Conservation (phyloP, 495 filamentous ascomycete genomes). For the Xylaria bambusicola region DNA sequence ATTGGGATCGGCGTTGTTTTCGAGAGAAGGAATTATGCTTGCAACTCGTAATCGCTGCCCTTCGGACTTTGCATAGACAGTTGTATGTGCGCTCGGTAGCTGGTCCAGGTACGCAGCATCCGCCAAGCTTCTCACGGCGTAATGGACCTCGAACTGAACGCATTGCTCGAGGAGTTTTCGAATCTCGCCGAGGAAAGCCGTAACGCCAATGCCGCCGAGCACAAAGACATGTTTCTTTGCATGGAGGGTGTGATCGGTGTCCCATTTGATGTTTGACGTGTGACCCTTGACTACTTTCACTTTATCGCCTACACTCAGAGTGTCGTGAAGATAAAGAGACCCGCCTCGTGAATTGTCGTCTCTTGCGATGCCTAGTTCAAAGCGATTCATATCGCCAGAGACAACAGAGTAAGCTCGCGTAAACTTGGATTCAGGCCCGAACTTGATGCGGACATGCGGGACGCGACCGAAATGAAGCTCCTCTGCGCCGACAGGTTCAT, state of each 20-base stretch:
- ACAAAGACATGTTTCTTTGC: slow-evolving; percentile 40
- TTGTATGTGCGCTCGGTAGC: slow-evolving; percentile 22
- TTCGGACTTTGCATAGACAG: slow-evolving; percentile 28
- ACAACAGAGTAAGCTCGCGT: slow-evolving; percentile 44
- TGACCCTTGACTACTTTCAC: slow-evolving; percentile 45
- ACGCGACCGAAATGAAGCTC: slow-evolving; percentile 26
- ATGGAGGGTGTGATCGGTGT: slow-evolving; percentile 17
- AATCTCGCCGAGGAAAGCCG: slow-evolving; percentile 39
- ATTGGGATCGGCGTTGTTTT: slow-evolving; percentile 13
- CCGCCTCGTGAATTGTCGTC: slow-evolving; percentile 42
- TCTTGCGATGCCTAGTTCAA: slow-evolving; percentile 42
- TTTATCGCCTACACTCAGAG: slow-evolving; percentile 41
- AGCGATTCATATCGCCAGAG: slow-evolving; percentile 31
- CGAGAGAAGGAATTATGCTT: slow-evolving; percentile 20
- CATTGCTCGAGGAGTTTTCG: slow-evolving; percentile 25
- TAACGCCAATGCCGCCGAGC: slow-evolving; percentile 44
- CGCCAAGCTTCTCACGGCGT: slow-evolving; percentile 36
- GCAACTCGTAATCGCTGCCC: slow-evolving; percentile 22
- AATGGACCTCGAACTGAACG: slow-evolving; percentile 39
- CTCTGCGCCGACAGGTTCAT: slow-evolving; percentile 16
- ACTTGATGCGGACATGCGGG: slow-evolving; percentile 31
- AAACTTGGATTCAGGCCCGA: slow-evolving; percentile 29
- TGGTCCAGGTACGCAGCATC: slow-evolving; percentile 37
- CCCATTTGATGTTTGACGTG: slow-evolving; percentile 18
- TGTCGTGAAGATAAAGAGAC: slow-evolving; percentile 38